Base-by-base conservation (phyloP, 2,329 filamentous ascomycete genomes). In the Xylariaceae sp. region DNA sequence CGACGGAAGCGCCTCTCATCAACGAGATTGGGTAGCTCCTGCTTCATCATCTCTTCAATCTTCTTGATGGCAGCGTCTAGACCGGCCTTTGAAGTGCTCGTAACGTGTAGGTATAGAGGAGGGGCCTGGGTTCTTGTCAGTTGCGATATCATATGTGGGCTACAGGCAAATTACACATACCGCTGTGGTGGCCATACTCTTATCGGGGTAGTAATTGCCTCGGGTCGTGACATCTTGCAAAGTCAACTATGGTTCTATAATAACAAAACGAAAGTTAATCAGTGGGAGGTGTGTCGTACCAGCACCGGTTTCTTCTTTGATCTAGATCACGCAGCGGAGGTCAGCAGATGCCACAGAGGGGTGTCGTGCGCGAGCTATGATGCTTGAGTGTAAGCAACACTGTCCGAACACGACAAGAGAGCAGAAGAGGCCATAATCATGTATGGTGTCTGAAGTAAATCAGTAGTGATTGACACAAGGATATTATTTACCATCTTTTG, bases 241-340 rank as follows among this genome's bases (percentile, higher is more conserved):
- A 72, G 77, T 83, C 77, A 84, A 83, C 69, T 73, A 82, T 73
- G 68, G 72, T 72, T 76, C 76, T 75, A 28, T 28, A 72, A 73
- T 64, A 70, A 62, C 71, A 65, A 71, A 67, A 67, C 60, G 70
- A 71, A 65, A 73, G 73, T 71, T 70, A 66, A 70, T 72, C 73
- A 28, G 16, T 70, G 71, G 73, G 71, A 76, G 74, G 75, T 77
- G 71, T 75, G 79, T 84, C 92, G 86, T 99, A 99, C 94, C 94
- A 82, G 94, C 93, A 82, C 94, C 94, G 86, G 93, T 97, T 69
- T 97, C 90, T 79, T 97, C 93, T 87, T 96, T 96, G 69, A 99
- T 99, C 94, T 99, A 92, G 67, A 89, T 88, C 86, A 94, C 83
- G 85, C 81, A 87, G 75, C 75, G 76, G 81, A 86, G 84, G 92